These are phyloP conservation scores for Globisporangium middletonii DNA, from an alignment of 352 stramenopile genomes.

Conservation along the genomic window DNA sequence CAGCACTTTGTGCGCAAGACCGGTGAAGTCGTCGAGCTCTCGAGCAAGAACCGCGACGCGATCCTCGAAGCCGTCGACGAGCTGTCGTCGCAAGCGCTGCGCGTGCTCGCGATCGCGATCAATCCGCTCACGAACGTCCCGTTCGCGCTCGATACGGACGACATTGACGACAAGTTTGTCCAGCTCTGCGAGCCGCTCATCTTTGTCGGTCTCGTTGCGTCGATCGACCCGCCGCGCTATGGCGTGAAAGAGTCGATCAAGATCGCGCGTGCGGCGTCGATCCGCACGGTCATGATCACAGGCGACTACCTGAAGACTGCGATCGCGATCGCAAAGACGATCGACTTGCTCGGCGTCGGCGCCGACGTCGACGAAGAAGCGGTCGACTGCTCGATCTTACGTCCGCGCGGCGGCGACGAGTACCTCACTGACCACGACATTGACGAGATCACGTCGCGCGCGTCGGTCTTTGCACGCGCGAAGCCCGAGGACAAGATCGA, in stretches of 20 bases:
- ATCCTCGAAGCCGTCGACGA: constrained; percentile 28
- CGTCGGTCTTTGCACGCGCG: constrained; percentile 6
- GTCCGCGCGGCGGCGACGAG: constrained; percentile 7
- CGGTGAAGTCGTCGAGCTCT: constrained; percentile 21
- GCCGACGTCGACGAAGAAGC: constrained; percentile 10
- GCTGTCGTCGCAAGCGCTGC: constrained; percentile 33
- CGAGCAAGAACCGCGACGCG: constrained; percentile 10
- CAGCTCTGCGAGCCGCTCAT: constrained; percentile 40
- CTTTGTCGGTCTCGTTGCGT: constrained; percentile 88
- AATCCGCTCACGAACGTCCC: constrained; percentile 18
- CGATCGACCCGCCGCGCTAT: constrained; percentile 49
- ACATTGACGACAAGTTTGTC: constrained; percentile 23
- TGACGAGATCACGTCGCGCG: constrained; percentile 11
- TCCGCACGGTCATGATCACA: constrained; percentile 82
- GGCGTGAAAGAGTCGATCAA: constrained; percentile 35
- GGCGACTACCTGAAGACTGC: constrained; percentile 91
- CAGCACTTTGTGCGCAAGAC: constrained; percentile 20
- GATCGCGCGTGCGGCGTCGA: constrained; percentile 22
- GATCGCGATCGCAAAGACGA: constrained; percentile 78
- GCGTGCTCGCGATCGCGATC: constrained; percentile 75
- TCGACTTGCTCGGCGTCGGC: constrained; percentile 65
- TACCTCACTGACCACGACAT: constrained; percentile 10
- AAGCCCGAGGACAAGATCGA: constrained; percentile 12
- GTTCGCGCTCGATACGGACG: constrained; percentile 17
- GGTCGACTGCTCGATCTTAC: constrained; percentile 8